phyloP scores from a whole-genome alignment of 495 filamentous ascomycete species.

The Aeminium ludgeri region DNA sequence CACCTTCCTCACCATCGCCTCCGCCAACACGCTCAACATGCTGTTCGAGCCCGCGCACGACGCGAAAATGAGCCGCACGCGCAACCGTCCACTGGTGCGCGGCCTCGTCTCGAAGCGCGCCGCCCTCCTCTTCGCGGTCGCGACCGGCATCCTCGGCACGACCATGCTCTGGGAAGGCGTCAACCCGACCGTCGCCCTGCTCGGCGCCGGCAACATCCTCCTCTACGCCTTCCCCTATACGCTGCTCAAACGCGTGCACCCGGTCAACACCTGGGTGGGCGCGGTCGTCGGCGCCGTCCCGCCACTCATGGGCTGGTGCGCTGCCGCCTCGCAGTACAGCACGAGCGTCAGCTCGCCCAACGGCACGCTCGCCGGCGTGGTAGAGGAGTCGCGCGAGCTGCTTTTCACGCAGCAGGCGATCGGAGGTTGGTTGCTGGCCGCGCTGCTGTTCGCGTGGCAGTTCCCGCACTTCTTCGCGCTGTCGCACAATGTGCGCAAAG shows the following conservation, averaged over 20 bases:
- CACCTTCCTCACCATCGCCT: slow-evolving; percentile 68
- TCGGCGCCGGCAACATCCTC: slow-evolving; percentile 69
- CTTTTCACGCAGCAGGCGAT: slow-evolving; percentile 43
- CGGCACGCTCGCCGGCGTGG: neutral
- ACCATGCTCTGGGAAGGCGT: slow-evolving; percentile 68
- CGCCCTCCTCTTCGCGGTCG: slow-evolving; percentile 65
- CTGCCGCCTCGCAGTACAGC: slow-evolving; percentile 76
- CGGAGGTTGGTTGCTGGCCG: slow-evolving; percentile 81
- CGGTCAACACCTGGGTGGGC: slow-evolving; percentile 88
- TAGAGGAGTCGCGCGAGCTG: slow-evolving; percentile 37
- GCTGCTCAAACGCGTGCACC: slow-evolving; percentile 71
- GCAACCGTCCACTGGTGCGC: slow-evolving; percentile 76
- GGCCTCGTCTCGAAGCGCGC: slow-evolving; percentile 55
- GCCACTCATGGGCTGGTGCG: slow-evolving; percentile 95
- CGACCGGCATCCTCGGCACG: slow-evolving; percentile 48
- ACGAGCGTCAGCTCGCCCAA: slow-evolving; percentile 39
- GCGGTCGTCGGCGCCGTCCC: slow-evolving; percentile 87
- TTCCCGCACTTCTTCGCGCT: slow-evolving; percentile 96
- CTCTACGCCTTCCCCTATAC: slow-evolving; percentile 90
- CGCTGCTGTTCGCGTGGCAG: slow-evolving; percentile 84
- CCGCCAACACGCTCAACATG: slow-evolving; percentile 94
- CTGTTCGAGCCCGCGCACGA: slow-evolving; percentile 82
- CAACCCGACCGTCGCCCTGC: slow-evolving; percentile 78
- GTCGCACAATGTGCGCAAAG: slow-evolving; percentile 69
- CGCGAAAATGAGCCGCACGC: slow-evolving; percentile 78